Conservation (phyloP, 768 basidiomycete species). For the Amanita polypyramis region DNA sequence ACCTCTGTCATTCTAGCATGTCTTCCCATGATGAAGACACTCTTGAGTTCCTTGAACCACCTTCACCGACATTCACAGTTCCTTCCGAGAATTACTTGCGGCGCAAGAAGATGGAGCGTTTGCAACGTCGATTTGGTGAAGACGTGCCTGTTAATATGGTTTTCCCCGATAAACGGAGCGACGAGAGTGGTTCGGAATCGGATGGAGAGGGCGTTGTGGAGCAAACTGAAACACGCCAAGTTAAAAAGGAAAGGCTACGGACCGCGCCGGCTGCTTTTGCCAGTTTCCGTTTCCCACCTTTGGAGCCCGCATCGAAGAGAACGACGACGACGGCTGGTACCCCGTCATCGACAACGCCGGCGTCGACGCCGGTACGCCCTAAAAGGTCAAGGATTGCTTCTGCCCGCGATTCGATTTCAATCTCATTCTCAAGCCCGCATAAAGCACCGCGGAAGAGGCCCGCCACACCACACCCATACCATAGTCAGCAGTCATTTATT, state of each 20-base stretch:
- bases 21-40: neutral
- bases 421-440: neutral
- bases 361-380: too few relatives aligned
- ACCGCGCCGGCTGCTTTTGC: neutral
- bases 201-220: neutral
- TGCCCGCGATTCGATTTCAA: neutral
- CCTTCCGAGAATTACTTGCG: neutral
- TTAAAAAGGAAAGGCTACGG: neutral
- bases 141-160: conserved; percentile 1
- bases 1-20: neutral
- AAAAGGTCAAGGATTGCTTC: neutral
- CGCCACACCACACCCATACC: neutral
- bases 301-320: neutral
- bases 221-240: neutral
- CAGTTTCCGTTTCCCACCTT: neutral
- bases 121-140: conserved; percentile 3
- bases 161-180: neutral
- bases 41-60: neutral
- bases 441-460: neutral
- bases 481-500: neutral
- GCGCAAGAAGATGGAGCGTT: conserved; percentile 3
- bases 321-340: neutral
- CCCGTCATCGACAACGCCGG: too few relatives aligned
- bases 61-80: neutral
- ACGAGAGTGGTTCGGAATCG: neutral